Conservation (phyloP, 345 rosid species). For the Gossypioides kirkii region DNA sequence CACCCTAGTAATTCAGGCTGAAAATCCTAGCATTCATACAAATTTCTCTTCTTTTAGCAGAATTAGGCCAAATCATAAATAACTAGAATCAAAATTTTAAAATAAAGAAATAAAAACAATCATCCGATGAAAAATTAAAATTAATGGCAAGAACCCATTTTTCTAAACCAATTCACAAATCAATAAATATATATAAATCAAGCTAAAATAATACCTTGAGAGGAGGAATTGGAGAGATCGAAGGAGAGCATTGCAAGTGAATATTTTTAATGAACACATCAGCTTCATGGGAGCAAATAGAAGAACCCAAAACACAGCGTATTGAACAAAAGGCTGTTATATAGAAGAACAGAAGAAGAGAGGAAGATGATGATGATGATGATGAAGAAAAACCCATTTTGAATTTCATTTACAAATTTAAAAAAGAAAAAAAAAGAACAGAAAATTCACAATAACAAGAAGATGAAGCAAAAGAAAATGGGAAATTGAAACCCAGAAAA, state of each 20-base stretch:
- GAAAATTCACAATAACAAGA: not conserved
- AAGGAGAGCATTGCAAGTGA: conserved; percentile 48
- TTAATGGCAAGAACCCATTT: not conserved
- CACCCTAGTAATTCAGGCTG: conserved; percentile 4
- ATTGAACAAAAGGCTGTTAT: conserved; percentile 26
- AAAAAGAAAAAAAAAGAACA: not conserved
- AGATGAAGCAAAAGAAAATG: not conserved
- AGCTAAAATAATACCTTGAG: conserved; percentile 39
- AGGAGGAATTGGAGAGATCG: conserved; percentile 53
- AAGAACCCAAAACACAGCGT: conserved; percentile 31
- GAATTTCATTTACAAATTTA: not conserved
- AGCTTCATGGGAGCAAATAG: conserved; percentile 41
- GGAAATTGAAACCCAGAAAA: conserved; percentile 17
- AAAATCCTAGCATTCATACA: not conserved
- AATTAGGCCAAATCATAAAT: conserved; percentile 1
- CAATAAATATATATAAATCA: not conserved
- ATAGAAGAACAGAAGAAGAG: conserved; percentile 27
- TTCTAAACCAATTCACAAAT: not conserved
- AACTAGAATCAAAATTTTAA: conserved; percentile 4
- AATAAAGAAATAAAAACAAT: not conserved
- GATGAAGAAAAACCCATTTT: conserved; percentile 28
- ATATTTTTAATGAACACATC: conserved; percentile 38
- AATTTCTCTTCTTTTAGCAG: not conserved
- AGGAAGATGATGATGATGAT: not conserved
- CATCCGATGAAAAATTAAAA: not conserved